Evolutionary conservation across 495 filamentous ascomycete genomes (phyloP).

Genomic region (Symbiotaphrina buchneri): DNA sequence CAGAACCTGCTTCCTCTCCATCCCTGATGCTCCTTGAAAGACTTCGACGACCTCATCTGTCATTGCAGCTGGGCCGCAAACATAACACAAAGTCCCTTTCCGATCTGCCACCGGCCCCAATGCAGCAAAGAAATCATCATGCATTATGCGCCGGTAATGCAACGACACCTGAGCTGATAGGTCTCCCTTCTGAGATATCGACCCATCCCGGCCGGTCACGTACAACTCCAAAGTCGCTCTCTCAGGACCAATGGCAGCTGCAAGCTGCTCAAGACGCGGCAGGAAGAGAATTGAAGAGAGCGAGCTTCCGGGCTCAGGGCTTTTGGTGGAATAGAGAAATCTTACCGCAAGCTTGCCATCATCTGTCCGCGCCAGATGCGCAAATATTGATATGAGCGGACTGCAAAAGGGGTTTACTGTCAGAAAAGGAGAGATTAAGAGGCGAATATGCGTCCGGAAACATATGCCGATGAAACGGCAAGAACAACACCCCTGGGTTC

Average conservation of each 20-base stretch:
- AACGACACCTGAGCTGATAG: slow-evolving; percentile 20
- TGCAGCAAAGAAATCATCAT: slow-evolving; percentile 23
- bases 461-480: too few relatives aligned
- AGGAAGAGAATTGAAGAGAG: slow-evolving; percentile 17
- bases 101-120: slow-evolving; percentile 22
- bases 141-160: slow-evolving; percentile 22
- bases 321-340: slow-evolving; percentile 15
- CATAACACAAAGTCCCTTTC: slow-evolving; percentile 36
- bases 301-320: neutral
- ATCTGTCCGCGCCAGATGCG: slow-evolving; percentile 10
- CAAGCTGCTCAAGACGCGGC: slow-evolving; percentile 10
- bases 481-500: too few relatives aligned
- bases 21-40: slow-evolving; percentile 23
- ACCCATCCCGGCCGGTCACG: slow-evolving; percentile 1
- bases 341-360: slow-evolving; percentile 7
- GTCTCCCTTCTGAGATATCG: slow-evolving; percentile 3
- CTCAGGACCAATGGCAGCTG: neutral
- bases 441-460: too few relatives aligned
- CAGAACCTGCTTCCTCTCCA: slow-evolving; percentile 33
- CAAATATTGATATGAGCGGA: slow-evolving; percentile 17
- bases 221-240: slow-evolving; percentile 8
- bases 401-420: too few relatives aligned
- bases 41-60: slow-evolving; percentile 54
- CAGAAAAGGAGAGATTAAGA: too few relatives aligned
- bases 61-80: slow-evolving; percentile 64